These are phyloP conservation scores for Eutrema heterophyllum DNA, from an alignment of 345 rosid genomes.

Conservation along the genomic window DNA sequence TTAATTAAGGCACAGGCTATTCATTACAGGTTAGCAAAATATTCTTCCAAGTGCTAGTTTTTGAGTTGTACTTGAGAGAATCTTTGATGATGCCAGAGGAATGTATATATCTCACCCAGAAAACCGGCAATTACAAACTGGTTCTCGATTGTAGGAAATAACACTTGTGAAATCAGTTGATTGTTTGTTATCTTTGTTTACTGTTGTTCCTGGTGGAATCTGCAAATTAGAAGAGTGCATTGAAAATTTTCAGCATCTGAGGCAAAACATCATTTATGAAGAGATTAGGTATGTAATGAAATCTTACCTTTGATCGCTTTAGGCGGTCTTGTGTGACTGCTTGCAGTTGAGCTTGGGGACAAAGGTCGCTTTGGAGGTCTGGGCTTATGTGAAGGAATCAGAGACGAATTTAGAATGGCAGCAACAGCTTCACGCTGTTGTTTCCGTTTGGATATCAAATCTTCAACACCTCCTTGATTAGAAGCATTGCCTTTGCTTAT, in stretches of 20 bases:
- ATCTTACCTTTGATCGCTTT: conserved; percentile 62
- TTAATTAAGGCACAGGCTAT: neutral
- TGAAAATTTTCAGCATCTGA: neutral
- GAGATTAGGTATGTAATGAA: neutral
- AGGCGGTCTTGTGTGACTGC: conserved; percentile 44
- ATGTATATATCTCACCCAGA: neutral
- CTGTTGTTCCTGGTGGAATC: conserved; percentile 22
- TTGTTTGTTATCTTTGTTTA: conserved; percentile 17
- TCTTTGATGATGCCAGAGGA: conserved; percentile 4
- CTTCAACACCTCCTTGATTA: conserved; percentile 38
- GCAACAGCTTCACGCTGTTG: conserved; percentile 82
- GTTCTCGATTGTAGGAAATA: neutral
- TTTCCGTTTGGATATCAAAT: conserved; percentile 57
- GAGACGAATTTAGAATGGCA: conserved; percentile 75
- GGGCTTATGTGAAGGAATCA: conserved; percentile 68
- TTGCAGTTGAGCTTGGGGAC: conserved; percentile 42
- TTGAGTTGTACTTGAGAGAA: neutral
- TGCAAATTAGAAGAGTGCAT: conserved; percentile 7
- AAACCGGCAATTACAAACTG: neutral
- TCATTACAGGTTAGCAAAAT: neutral
- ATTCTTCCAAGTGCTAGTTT: neutral
- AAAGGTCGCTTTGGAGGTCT: conserved; percentile 53
- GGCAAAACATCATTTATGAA: neutral
- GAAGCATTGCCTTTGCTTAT: conserved; percentile 27
- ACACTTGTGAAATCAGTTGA: neutral